Base-by-base conservation (phyloP, 768 basidiomycete genomes). In the Paxillus rubicundulus region DNA sequence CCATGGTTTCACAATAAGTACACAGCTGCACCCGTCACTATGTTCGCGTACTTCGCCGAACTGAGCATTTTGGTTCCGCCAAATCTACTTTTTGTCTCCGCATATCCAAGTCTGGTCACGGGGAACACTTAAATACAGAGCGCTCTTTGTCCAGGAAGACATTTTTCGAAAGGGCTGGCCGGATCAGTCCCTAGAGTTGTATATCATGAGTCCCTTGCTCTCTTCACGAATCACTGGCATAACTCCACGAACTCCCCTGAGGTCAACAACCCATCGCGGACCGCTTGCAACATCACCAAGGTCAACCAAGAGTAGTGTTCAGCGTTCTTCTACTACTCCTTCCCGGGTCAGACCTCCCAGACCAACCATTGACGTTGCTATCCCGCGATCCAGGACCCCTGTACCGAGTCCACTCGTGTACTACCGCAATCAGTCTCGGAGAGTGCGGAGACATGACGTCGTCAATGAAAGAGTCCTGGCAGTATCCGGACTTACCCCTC, bases 1-100 rank as follows among this genome's bases (percentile, higher is more conserved):
- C 66, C 61, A 67, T 67, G 61, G 66, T 63, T 53, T 58, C 66
- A 67, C 61, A 67, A 67, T 67, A 68, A 50, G 37, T 54, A 33
- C 33, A 47, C 53, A 45, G 46, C 52, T 47, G 54, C 57, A 56
- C 52, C 50, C 45, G 52, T 64, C 52, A 51, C 62, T 49, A 59
- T 33, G 50, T 45, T 61, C 60, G 50, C 60, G 55, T 65, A 61
- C 55, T 47, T 53, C 42, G 39, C 36, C 21, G 6, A 24, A 18
- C 33, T 34, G 34, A 30, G n/a, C 21, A 56, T 53, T 24, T 50
- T 4, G 56, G 41, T 34, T 36, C 38, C 41, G 30, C 46, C 17
- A 39, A 46, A 21, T 42, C 39, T 46, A 49, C 46, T 38, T 67
- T 66, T 67, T 67, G 66, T 67, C 54, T 34, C 24, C 18, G 45